A percentile compares a stretch with the other conserved stretches of the same genome.
Conservation (phyloP, 1,139 yeast genomes). For the Magnusiomyces fungicola region DNA sequence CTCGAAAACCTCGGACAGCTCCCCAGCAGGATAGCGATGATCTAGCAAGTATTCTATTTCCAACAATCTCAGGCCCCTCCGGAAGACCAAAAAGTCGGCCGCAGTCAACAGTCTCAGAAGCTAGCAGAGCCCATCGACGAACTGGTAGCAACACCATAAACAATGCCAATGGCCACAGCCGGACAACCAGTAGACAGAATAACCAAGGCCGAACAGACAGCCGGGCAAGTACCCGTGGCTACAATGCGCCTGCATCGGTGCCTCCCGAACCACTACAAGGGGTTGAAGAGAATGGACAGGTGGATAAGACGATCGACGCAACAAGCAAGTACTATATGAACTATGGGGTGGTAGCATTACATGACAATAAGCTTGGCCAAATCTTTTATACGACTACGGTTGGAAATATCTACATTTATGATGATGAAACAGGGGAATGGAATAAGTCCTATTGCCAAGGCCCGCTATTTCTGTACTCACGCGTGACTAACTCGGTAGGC, state of each 20-base stretch:
- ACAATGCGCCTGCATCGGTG: conserved; percentile 12
- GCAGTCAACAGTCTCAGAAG: no score
- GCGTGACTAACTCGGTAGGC: conserved; percentile 35
- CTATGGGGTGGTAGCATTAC: conserved; percentile 72
- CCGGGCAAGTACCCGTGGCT: background rate
- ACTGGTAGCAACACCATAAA: no score
- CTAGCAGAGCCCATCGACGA: no score
- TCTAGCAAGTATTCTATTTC: no score
- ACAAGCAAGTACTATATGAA: conserved; percentile 32
- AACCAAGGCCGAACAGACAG: background rate
- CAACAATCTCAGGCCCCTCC: no score
- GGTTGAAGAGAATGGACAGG: no score
- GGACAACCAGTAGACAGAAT: no score
- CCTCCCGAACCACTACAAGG: no score
- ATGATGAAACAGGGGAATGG: conserved; percentile 66
- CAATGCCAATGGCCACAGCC: no score
- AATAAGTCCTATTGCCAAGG: conserved; percentile 74
- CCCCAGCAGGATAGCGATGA: no score
- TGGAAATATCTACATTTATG: conserved; percentile 69
- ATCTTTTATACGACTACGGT: conserved; percentile 70
- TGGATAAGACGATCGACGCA: background rate
- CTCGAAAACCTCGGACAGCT: no score
- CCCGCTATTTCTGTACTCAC: conserved; percentile 67
- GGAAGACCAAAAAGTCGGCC: no score
- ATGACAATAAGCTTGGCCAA: conserved; percentile 75